These are phyloP conservation scores for Lithospermum erythrorhizon DNA, from an alignment of 257 asterid species.

Conservation along the genomic window DNA sequence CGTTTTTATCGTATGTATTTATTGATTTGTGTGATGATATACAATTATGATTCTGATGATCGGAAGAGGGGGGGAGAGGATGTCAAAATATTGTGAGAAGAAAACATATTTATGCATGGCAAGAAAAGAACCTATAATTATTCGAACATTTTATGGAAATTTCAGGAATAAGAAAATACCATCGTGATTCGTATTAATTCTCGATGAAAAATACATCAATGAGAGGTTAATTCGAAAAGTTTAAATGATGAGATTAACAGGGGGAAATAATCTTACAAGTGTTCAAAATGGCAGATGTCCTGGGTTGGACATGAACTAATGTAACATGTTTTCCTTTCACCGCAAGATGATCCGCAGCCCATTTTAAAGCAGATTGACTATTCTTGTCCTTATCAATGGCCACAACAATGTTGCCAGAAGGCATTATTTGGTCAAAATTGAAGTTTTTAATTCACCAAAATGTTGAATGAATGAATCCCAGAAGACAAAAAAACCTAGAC, in stretches of 20 bases:
- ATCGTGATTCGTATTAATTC: no score
- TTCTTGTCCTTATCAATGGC: slow-evolving; percentile 89
- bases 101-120: no score
- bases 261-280: slow-evolving; percentile 23
- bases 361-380: slow-evolving; percentile 89
- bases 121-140: neutral
- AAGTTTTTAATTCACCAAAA: neutral
- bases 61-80: no score
- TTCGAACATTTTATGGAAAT: neutral
- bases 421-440: neutral
- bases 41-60: no score
- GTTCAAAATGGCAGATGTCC: slow-evolving; percentile 18
- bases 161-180: no score
- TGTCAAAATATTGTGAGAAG: no score
- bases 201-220: no score
- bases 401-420: slow-evolving; percentile 24
- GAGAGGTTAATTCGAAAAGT: no score
- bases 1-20: no score
- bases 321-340: slow-evolving; percentile 62
- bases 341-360: slow-evolving; percentile 84
- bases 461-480: neutral
- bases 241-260: neutral
- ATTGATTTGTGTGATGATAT: no score
- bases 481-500: neutral
- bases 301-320: slow-evolving; percentile 61